Base-by-base conservation (phyloP, 192 early-diverging fungal genomes). In the Lobosporangium transversale region DNA sequence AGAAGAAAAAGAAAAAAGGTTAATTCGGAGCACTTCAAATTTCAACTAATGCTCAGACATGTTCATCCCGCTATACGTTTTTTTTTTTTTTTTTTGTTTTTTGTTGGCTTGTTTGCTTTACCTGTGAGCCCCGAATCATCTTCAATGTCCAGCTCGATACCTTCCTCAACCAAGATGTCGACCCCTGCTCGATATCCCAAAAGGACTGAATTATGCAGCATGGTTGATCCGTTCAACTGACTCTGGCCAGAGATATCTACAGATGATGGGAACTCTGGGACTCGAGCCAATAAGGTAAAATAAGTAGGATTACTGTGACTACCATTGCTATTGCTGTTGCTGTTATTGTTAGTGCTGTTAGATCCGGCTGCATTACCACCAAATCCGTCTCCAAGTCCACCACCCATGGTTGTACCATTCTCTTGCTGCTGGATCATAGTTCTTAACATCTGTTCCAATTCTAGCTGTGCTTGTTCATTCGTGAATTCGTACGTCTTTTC, bases 171-270 rank as follows among this genome's bases (percentile, higher is more conserved):
- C 45, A 76, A 59, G 30, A 67, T 43, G 14, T 76, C 37, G 12
- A 76, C 73, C 21, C 63, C 73, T 9, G 58, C 64, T 29, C 67
- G 63, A 33, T 76, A 76, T 7, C 73, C 73, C 9, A 76, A 44
- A 3, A 76, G 53, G 18, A 67, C 63, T n/a, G 73, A 62, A 48
- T 76, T 76, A 59, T 76, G 73, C 1, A 76, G 59, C 73, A 76
- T 66, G 6, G 73, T 76, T 21, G 73, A 76, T 24, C 73, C 73
- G 31, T 76, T 76, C 24, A 30, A 47, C 27, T 76, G 73, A 29
- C 58, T 62, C 48, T 76, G 73, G 0, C 73, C 59, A 1, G 73
- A 76, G 23, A 76, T 76, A 20, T 76, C 73, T 1, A 59, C 52
- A 1, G 73, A 67, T 8, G 73, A 66, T 3, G 73, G 73, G 45